Conservation (phyloP, 148 eudicot genomes). For the Bassia scoparia region DNA sequence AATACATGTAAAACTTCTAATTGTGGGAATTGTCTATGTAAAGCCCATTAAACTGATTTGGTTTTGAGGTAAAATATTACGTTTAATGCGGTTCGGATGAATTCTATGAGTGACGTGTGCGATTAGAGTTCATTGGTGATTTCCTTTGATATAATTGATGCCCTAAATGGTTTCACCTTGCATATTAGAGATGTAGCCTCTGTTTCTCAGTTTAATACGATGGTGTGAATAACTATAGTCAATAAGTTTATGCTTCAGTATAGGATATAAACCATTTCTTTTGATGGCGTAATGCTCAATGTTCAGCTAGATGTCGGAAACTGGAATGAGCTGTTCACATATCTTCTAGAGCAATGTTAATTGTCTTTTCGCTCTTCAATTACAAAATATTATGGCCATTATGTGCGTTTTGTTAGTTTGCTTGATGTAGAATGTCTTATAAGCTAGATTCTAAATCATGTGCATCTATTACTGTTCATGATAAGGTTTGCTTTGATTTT, state of each 20-base stretch:
- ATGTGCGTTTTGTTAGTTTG: neutral
- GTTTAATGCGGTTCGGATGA: too few species aligned
- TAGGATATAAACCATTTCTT: neutral
- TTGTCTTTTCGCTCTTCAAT: neutral
- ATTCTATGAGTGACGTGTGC: too few species aligned
- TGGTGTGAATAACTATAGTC: too few species aligned
- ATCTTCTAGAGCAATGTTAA: neutral
- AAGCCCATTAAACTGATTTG: too few species aligned
- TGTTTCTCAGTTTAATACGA: too few species aligned
- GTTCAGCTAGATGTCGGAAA: neutral
- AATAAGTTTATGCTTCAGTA: neutral
- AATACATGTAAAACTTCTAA: neutral
- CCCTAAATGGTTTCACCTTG: too few species aligned
- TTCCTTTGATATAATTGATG: too few species aligned
- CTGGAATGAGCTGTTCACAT: neutral
- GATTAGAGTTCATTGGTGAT: too few species aligned
- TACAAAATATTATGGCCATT: neutral
- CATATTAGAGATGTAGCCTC: too few species aligned
- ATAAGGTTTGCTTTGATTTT: too few species aligned
- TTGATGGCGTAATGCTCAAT: neutral
- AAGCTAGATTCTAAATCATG: neutral
- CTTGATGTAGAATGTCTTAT: too few species aligned
- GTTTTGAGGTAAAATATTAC: too few species aligned
- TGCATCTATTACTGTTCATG: neutral
- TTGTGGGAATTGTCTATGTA: neutral